These are phyloP conservation scores for Haplosporangium gracile DNA, from an alignment of 192 early-diverging fungal species.

Conservation along the genomic window DNA sequence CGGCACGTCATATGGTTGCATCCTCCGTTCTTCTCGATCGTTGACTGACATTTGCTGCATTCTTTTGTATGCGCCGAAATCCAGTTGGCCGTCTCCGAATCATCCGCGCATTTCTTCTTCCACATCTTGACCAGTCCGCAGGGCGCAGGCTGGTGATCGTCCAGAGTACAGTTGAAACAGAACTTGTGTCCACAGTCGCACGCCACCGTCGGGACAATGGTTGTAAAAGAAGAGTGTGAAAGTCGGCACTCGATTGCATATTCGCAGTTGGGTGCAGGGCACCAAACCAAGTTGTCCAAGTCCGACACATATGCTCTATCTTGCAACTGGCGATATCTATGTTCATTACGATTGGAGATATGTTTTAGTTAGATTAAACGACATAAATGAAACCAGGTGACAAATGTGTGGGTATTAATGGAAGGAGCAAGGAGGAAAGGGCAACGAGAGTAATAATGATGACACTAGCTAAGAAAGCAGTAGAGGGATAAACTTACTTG, in stretches of 20 bases:
- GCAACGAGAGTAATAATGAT: slow-evolving; percentile 6
- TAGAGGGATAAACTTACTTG: slow-evolving; percentile 68
- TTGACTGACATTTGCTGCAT: slow-evolving; percentile 93
- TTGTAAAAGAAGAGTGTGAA: slow-evolving; percentile 71
- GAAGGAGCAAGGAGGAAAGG: background rate
- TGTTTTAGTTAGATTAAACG: background rate
- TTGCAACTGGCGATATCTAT: slow-evolving; percentile 81
- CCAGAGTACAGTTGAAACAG: slow-evolving; percentile 93
- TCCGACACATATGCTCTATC: slow-evolving; percentile 96
- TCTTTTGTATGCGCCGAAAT: slow-evolving; percentile 96
- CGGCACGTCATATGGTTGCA: slow-evolving; percentile 99
- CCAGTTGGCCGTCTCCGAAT: slow-evolving; percentile 99
- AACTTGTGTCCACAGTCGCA: slow-evolving; percentile 87
- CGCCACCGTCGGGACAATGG: slow-evolving; percentile 87
- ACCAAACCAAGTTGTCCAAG: slow-evolving; percentile 86
- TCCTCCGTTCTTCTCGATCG: slow-evolving; percentile 99
- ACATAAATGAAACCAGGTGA: background rate
- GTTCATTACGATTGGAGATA: background rate
- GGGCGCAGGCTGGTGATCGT: slow-evolving; percentile 90
- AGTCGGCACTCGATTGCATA: slow-evolving; percentile 94
- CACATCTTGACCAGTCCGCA: slow-evolving; percentile 88
- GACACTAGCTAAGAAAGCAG: background rate
- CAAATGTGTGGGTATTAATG: background rate
- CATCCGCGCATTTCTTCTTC: slow-evolving; percentile 97
- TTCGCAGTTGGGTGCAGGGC: slow-evolving; percentile 96